phyloP scores from a whole-genome alignment of 2,329 filamentous ascomycete genomes.

The Cladophialophora carrionii region DNA sequence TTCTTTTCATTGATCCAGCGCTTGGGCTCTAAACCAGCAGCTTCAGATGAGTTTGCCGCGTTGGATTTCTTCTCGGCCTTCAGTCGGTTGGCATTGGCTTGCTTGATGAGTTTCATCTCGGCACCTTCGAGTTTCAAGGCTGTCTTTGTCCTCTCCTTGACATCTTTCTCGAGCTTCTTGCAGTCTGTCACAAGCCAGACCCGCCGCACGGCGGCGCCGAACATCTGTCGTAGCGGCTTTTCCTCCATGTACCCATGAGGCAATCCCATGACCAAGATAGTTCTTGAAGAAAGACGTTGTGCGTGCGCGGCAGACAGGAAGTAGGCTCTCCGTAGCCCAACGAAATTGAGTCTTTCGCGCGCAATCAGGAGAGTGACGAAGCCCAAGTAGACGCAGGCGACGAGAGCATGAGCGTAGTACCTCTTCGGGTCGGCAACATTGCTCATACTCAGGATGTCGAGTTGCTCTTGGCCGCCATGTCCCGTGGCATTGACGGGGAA shows the following conservation, averaged over 20 bases:
- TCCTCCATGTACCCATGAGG: slow-evolving; percentile 77
- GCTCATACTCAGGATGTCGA: slow-evolving; percentile 78
- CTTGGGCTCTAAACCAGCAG: slow-evolving; percentile 38
- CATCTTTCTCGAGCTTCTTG: slow-evolving; percentile 74
- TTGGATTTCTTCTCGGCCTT: slow-evolving; percentile 55
- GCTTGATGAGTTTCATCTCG: slow-evolving; percentile 82
- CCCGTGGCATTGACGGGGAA: slow-evolving; percentile 88
- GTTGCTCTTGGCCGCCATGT: slow-evolving; percentile 65
- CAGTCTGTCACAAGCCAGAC: slow-evolving; percentile 83
- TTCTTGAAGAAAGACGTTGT: slow-evolving; percentile 82
- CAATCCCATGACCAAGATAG: slow-evolving; percentile 84
- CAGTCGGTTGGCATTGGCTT: slow-evolving; percentile 70
- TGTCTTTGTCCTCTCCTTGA: slow-evolving; percentile 76
- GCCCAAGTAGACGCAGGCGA: slow-evolving; percentile 77
- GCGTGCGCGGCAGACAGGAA: slow-evolving; percentile 81
- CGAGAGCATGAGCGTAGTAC: slow-evolving; percentile 77
- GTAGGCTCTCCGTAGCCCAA: slow-evolving; percentile 89
- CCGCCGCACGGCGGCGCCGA: slow-evolving; percentile 73
- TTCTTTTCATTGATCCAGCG: slow-evolving; percentile 67
- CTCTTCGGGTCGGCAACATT: slow-evolving; percentile 68
- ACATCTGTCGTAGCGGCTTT: slow-evolving; percentile 72
- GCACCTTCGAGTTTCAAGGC: slow-evolving; percentile 79
- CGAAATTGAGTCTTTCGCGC: slow-evolving; percentile 85
- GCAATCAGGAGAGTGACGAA: slow-evolving; percentile 87
- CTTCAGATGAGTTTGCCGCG: slow-evolving; percentile 62